phyloP scores from a whole-genome alignment of 805 yeast genomes.

The Deakozyma indianensis region DNA sequence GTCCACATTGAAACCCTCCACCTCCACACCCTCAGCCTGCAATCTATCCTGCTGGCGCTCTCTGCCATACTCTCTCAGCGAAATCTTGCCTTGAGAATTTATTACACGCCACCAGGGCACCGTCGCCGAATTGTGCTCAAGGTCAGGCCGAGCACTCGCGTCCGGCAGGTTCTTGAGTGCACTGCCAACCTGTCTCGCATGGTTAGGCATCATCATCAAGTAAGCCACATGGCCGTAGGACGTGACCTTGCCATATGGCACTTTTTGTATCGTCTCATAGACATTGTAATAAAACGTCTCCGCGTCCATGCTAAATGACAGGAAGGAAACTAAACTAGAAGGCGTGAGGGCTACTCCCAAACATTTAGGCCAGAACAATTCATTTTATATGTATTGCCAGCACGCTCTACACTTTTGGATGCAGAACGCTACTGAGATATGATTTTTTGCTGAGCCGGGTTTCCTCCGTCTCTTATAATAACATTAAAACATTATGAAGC shows the following conservation, averaged over 20 bases:
- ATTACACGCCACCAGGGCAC: conserved; percentile 81
- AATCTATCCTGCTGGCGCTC: conserved; percentile 32
- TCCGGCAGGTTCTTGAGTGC: conserved; percentile 41
- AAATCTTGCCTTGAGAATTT: conserved; percentile 45
- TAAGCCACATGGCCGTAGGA: conserved; percentile 69
- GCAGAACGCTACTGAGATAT: too few relatives aligned
- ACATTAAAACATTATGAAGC: conserved; percentile 1
- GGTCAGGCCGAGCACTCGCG: conserved; percentile 5
- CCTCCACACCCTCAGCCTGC: conserved; percentile 30
- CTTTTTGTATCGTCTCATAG: conserved; percentile 33
- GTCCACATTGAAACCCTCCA: conserved; percentile 23
- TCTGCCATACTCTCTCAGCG: conserved; percentile 32
- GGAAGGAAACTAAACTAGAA: neutral
- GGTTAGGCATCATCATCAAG: conserved; percentile 44
- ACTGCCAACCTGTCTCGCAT: conserved; percentile 63
- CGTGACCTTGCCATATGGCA: conserved; percentile 53
- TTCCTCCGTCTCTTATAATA: neutral
- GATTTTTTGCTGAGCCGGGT: too few relatives aligned
- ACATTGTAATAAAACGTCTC: conserved; percentile 48
- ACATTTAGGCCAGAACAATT: neutral
- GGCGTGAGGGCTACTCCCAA: neutral
- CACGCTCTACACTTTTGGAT: too few relatives aligned
- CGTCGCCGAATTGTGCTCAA: conserved; percentile 19
- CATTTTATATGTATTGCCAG: neutral
- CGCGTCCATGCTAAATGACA: conserved; percentile 24